phyloP scores from a whole-genome alignment of 805 yeast genomes.

The Tetrapisispora phaffii region DNA sequence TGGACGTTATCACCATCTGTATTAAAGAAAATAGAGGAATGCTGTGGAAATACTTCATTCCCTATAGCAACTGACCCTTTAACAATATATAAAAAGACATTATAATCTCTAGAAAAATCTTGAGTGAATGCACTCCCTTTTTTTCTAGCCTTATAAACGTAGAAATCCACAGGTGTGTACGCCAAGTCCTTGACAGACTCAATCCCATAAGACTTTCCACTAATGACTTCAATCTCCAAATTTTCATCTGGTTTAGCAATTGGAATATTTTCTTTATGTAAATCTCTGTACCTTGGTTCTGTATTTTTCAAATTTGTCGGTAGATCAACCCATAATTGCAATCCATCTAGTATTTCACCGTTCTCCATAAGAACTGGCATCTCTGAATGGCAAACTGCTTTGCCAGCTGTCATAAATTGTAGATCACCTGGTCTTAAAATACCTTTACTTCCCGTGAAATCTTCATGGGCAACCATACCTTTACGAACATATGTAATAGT shows the following conservation, averaged over 20 bases:
- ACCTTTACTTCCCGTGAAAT: conserved; percentile 79
- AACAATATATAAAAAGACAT: conserved; percentile 59
- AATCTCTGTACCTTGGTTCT: conserved; percentile 71
- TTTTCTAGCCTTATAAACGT: conserved; percentile 53
- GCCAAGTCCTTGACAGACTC: conserved; percentile 66
- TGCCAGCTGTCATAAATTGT: conserved; percentile 92
- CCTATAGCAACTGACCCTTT: conserved; percentile 48
- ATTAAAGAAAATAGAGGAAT: conserved; percentile 53
- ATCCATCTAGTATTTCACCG: conserved; percentile 47
- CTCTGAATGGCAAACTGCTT: conserved; percentile 77
- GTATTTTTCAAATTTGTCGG: conserved; percentile 53
- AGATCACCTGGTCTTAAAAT: conserved; percentile 71
- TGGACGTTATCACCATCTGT: conserved; percentile 53
- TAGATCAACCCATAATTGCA: conserved; percentile 84
- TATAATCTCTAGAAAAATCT: conserved; percentile 48
- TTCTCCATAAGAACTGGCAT: conserved; percentile 57
- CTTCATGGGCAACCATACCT: conserved; percentile 72
- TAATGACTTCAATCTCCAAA: conserved; percentile 53
- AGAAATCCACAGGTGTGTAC: conserved; percentile 70
- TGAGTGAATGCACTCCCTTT: conserved; percentile 54
- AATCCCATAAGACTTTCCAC: conserved; percentile 71
- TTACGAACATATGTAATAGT: conserved; percentile 60
- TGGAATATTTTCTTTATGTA: conserved; percentile 63
- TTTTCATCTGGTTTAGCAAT: conserved; percentile 54
- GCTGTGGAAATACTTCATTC: conserved; percentile 35